Base-by-base conservation (phyloP, 768 basidiomycete species). In the Pisolithus sp. region DNA sequence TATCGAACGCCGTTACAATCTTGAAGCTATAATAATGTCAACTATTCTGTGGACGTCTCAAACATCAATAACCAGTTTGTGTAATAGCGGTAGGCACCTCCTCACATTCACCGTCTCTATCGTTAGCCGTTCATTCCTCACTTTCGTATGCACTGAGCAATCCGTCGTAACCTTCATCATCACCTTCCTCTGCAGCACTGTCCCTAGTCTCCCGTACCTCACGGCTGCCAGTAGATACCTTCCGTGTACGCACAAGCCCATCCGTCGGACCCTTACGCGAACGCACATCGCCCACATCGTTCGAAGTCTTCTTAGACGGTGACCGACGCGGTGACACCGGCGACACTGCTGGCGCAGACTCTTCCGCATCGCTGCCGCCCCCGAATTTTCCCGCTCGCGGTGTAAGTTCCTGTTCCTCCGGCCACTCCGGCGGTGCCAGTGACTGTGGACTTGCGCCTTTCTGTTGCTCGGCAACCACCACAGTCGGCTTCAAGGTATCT, bases 61-160 rank as follows among this genome's bases (percentile, higher is more conserved):
- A 10, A 34, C 31, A 34, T 10, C 31, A 2, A 3, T 34, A 13
- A 34, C 31, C 31, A 12, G 31, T 12, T 34, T 34, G 1, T 34
- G 31, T 34, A 7, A 40, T 17, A 41, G 40, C 40, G 2, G n/a
- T 20, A 7, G 18, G n/a, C n/a, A 40, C 39, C n/a, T 7, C 24
- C 15, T 36, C 13, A 24, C 17, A 18, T 20, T 7, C 18, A 28
- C n/a, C 30, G 20, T 12, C 13, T 31, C n/a, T n/a, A 26, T 26
- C 38, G 26, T 43, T 9, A 12, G 34, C 34, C 41, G 23, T 42
- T 60, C 60, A 68, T 46, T 82, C 84, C 61, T 88, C 86, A 60
- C 87, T 88, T 69, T 89, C 87, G 59, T 90, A 90, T 18, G 87
- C 87, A 62, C 84, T 88, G 53, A 90, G 66, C 50, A 90, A 62